Evolutionary conservation across 768 basidiomycete species (phyloP), one percentile per base, ranked within the genome.

Genomic region (Gautieria morchelliformis): DNA sequence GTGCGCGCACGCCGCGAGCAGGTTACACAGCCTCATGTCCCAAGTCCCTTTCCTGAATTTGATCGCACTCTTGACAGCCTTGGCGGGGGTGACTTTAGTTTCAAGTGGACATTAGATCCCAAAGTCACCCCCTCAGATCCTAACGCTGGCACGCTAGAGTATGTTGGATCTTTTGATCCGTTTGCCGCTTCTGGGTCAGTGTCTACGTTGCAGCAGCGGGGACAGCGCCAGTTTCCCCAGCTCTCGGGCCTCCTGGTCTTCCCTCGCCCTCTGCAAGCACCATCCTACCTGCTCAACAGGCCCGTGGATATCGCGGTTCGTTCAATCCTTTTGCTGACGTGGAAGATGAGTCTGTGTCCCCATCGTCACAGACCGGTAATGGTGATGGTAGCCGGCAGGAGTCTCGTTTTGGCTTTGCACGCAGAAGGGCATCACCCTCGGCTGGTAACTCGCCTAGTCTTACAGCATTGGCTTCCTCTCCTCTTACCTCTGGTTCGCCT

Each of bases 31-130:
- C 19, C 67, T 75, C 20, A 64, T 75, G 14, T 60, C 69, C 47
- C 20, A 33, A 89, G 77, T 67, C 66, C 89, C 11, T 94, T 94
- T 78, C 93, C 92, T 10, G 92, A 94, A 61, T 83, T 94, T 62
- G 91, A 93, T 67, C 82, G 88, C 32, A 91, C 88, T 19, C 73
- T 93, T 46, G 82, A 87, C 65, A 83, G 80, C 49, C 74, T 93
- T 44, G 81, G 79, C 52, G 79, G 77, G 8, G 81, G 76, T 44
- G 85, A 85, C 61, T 93, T 93, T 72, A 90, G 85, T 67, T 93
- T 94, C 72, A 92, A 84, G 69, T 57, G 56, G 56, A 48, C 56
- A 12, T 72, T 93, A 45, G 90, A 91, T 68, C 86, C 87, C 27
- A 88, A 84, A 62, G 73, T 91, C 27, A 86, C 82, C 35, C n/a